phyloP scores from a whole-genome alignment of 2,329 filamentous ascomycete species.

The Rhinocladiella mackenziei region DNA sequence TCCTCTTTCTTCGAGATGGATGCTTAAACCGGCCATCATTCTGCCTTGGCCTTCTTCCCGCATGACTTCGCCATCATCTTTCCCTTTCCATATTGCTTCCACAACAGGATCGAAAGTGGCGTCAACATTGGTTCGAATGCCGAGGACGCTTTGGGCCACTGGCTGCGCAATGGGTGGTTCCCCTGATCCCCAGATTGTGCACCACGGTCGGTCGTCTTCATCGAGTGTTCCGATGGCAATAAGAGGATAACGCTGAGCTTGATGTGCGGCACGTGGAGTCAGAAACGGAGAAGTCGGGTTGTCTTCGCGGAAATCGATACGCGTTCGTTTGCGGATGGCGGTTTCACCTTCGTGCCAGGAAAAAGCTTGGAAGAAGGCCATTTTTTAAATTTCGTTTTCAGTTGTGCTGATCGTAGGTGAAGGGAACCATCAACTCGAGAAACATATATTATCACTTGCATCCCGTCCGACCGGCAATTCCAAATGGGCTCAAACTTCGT shows the following conservation, averaged over 20 bases:
- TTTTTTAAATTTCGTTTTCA: too few relatives aligned
- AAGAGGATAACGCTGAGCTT: constrained; percentile 61
- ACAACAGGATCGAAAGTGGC: constrained; percentile 65
- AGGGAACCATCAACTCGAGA: too few relatives aligned
- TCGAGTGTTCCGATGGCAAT: constrained; percentile 67
- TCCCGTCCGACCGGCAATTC: too few relatives aligned
- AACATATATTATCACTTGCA: too few relatives aligned
- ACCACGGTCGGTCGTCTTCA: constrained; percentile 63
- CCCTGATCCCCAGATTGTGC: constrained; percentile 69
- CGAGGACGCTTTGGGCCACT: constrained; percentile 59
- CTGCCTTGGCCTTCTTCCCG: constrained; percentile 38
- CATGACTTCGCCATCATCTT: constrained; percentile 44
- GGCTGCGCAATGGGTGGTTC: constrained; percentile 62
- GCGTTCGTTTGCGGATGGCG: constrained; percentile 60
- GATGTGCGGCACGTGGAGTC: constrained; percentile 56
- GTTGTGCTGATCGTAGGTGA: too few relatives aligned
- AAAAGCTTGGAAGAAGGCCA: constrained; percentile 16
- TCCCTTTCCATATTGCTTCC: constrained; percentile 53
- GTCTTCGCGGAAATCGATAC: constrained; percentile 48
- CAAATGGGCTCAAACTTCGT: too few relatives aligned
- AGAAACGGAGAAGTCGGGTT: constrained; percentile 68
- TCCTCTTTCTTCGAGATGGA: constrained; percentile 63
- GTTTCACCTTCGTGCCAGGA: constrained; percentile 64
- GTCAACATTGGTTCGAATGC: constrained; percentile 60
- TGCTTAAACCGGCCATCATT: constrained; percentile 59